phyloP scores from a whole-genome alignment of 106 monocot species.

The Iris macrosiphon region DNA sequence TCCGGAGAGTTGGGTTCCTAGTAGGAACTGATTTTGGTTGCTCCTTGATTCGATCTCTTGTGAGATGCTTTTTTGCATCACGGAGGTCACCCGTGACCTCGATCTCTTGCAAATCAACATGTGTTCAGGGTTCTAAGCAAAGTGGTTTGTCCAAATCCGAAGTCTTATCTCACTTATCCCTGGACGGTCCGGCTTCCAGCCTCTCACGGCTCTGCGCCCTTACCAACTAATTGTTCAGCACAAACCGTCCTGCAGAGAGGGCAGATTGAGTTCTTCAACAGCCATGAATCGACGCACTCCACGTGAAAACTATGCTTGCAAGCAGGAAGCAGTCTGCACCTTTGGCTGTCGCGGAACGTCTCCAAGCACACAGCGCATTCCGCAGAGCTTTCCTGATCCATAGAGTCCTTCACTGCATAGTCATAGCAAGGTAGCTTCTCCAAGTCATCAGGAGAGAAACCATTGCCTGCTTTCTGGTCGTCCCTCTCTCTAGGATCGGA shows the following conservation, averaged over 20 bases:
- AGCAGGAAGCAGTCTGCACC: slow-evolving; percentile 35
- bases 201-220: too few species aligned
- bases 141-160: too few species aligned
- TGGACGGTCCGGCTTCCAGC: too few species aligned
- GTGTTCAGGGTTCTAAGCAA: too few species aligned
- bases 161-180: too few species aligned
- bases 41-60: too few species aligned
- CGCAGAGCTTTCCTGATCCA: background rate
- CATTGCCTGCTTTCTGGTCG: background rate
- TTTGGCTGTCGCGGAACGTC: slow-evolving; percentile 28
- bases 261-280: slow-evolving; percentile 29
- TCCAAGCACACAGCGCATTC: slow-evolving; percentile 55
- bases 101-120: too few species aligned
- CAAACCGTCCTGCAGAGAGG: slow-evolving; percentile 28
- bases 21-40: too few species aligned
- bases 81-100: too few species aligned
- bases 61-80: too few species aligned
- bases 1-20: too few species aligned
- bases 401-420: background rate
- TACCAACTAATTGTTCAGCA: background rate
- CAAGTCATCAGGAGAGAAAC: slow-evolving; percentile 35
- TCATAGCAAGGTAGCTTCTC: slow-evolving; percentile 35
- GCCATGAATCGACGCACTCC: slow-evolving; percentile 46
- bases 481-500: background rate
- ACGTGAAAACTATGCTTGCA: slow-evolving; percentile 56